A percentile compares a stretch with the other conserved stretches of the same genome.
Conservation (phyloP, 164 flowering plant species). For the Platanus orientalis region DNA sequence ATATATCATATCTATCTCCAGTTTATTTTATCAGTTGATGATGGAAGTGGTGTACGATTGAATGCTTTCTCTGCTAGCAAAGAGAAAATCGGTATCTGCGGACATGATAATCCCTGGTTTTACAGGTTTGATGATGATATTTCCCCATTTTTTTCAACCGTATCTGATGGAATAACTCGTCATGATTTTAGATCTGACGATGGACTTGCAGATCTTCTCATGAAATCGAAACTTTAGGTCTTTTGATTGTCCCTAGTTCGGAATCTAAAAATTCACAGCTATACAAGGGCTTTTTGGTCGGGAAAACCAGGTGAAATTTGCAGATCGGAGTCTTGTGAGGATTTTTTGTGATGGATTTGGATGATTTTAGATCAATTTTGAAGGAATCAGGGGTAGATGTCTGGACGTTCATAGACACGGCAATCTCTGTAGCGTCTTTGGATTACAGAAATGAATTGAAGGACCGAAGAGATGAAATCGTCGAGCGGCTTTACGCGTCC, state of each 20-base stretch:
- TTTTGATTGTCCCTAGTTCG: not conserved
- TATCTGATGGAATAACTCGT: not conserved
- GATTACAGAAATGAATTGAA: conserved; percentile 64
- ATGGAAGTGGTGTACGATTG: not conserved
- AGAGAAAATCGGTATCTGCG: not conserved
- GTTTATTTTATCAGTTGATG: not conserved
- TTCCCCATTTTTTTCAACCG: not conserved
- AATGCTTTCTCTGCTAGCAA: not conserved
- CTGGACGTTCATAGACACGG: conserved; percentile 75
- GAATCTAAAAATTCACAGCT: not conserved
- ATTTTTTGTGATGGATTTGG: conserved; percentile 54
- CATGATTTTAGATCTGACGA: not conserved
- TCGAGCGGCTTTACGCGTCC: conserved; percentile 54
- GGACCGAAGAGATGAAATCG: conserved; percentile 68
- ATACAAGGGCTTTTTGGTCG: not conserved
- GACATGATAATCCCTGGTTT: not conserved
- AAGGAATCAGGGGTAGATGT: conserved; percentile 60
- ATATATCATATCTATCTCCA: not conserved
- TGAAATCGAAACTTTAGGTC: not conserved
- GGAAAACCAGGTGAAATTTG: not conserved
- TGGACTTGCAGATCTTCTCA: not conserved
- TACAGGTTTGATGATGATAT: not conserved
- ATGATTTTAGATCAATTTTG: conserved; percentile 63
- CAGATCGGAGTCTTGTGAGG: not conserved
- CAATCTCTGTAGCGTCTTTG: conserved; percentile 61